phyloP scores from a whole-genome alignment of 345 rosid genomes.

The Acer saccharum region DNA sequence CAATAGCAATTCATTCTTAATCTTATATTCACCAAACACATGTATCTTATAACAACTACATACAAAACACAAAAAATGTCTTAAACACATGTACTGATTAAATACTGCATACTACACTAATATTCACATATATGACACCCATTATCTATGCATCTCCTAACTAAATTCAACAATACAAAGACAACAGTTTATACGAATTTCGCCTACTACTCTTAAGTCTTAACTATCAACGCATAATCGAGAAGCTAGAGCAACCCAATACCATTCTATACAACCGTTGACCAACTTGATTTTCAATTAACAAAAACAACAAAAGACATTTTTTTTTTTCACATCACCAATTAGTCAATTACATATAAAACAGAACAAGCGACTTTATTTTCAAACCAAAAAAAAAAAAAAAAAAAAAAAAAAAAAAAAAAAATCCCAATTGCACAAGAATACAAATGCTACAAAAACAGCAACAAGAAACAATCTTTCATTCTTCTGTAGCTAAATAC shows the following conservation, averaged over 20 bases:
- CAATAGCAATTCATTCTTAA: neutral
- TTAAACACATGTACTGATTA: neutral
- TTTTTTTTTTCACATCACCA: neutral
- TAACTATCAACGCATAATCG: neutral
- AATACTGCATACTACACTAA: constrained; percentile 1
- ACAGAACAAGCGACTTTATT: neutral
- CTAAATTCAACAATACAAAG: neutral
- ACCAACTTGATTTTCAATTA: neutral
- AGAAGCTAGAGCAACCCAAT: neutral
- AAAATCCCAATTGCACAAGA: no score
- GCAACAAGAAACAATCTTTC: neutral
- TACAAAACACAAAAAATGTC: neutral
- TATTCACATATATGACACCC: neutral
- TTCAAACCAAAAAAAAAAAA: no score
- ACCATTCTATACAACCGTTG: neutral
- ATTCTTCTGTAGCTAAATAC: constrained; percentile 31
- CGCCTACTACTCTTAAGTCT: neutral
- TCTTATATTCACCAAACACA: neutral
- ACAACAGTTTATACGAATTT: neutral
- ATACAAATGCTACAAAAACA: no score
- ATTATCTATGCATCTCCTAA: neutral
- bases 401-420: no score
- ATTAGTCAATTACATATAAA: neutral
- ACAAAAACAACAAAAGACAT: no score
- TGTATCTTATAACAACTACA: neutral